Base-by-base conservation (phyloP, 208 protist genomes). In the Vickermania ingenoplastis region DNA sequence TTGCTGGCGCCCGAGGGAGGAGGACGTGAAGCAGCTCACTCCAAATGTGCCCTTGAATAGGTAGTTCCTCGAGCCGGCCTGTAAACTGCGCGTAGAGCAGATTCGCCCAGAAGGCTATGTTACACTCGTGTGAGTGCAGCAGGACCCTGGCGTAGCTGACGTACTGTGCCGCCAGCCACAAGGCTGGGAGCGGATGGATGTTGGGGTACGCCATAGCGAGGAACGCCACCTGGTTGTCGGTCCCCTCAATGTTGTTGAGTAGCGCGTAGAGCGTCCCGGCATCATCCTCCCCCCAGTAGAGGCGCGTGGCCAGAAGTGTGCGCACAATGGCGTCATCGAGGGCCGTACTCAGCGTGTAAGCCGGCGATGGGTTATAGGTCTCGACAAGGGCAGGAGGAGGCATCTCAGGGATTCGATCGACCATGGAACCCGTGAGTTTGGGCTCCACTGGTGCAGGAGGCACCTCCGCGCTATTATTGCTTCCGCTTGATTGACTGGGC, bases 101-200 rank as follows among this genome's bases (percentile, higher is more conserved):
- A 61, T 83, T 86, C 17, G 69, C 75, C 85, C 85, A 92, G 67
- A 92, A 83, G n/a, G 85, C 81, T 63, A 84, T 89, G 50, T 71
- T 73, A 59, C 71, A 76, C 28, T 83, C 76, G 0, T 75, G 30
- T 11, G 67, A 67, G 41, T 54, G 62, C 4, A 91, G 56, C 41
- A 92, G 79, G 31, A 62, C 59, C 0, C 62, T 65, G 4, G 73
- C 81, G 36, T 71, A 64, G 17, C 41, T 69, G 31, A 81, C 66
- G 67, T 85, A 76, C 52, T 80, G 61, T 31, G 70, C 79, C 3
- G 79, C 72, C 25, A 92, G 48, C 53, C 75, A 75, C 41, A 92
- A 69, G n/a, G 74, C 81, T 11, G 81, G 65, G 31, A 89, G 58
- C 0, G 85, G 85, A 57, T 92, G 81, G 24, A 92, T 41, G 71